A percentile compares a stretch with the other conserved stretches of the same genome.
Conservation (phyloP, 2,329 filamentous ascomycete species). For the Curvularia sp. region DNA sequence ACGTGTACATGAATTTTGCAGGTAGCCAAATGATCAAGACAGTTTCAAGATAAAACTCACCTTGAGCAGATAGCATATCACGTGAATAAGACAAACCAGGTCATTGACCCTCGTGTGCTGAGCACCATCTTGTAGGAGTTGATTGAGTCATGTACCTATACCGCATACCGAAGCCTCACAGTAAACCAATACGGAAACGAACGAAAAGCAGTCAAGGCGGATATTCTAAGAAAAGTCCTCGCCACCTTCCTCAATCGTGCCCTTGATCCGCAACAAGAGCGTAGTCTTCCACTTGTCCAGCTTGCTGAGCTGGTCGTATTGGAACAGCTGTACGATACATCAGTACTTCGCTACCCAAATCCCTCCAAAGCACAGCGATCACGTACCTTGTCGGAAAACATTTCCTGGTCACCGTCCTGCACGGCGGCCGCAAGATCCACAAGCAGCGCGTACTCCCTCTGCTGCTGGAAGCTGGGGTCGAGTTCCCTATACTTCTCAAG, state of each 20-base stretch:
- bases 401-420: slow-evolving; percentile 78
- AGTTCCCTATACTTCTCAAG: slow-evolving; percentile 80
- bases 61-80: background rate
- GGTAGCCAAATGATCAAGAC: background rate
- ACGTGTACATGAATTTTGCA: background rate
- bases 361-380: slow-evolving; percentile 44
- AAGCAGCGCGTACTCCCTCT: slow-evolving; percentile 82
- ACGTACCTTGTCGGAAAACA: slow-evolving; percentile 75
- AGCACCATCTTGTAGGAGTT: background rate
- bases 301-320: slow-evolving; percentile 91
- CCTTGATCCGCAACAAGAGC: slow-evolving; percentile 82
- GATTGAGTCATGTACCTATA: slow-evolving; percentile 7
- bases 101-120: background rate
- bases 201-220: background rate
- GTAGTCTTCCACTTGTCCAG: slow-evolving; percentile 98
- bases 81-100: background rate
- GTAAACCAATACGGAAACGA: background rate
- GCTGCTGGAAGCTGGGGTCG: slow-evolving; percentile 70
- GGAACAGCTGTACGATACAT: slow-evolving; percentile 63
- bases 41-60: background rate
- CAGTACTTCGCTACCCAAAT: slow-evolving; percentile 2
- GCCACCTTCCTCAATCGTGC: slow-evolving; percentile 73
- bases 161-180: background rate
- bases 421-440: slow-evolving; percentile 77
- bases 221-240: slow-evolving; percentile 69